These are phyloP conservation scores for Neurospora sp. DNA, from an alignment of 495 filamentous ascomycete genomes.

Conservation along the genomic window DNA sequence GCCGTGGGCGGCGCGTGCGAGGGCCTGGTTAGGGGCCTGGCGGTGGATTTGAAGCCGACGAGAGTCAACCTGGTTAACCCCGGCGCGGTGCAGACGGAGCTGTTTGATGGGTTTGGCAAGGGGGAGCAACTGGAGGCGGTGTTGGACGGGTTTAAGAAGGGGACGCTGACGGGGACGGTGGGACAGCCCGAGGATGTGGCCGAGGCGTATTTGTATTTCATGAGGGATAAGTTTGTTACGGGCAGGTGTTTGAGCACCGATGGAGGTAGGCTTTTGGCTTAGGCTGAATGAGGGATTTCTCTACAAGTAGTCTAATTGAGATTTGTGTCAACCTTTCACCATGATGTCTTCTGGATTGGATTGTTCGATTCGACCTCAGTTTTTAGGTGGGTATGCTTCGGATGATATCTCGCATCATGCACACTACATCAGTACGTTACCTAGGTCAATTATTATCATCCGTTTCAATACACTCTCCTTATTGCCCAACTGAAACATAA, in stretches of 20 bases:
- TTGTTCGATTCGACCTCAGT: no score
- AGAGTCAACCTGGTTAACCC: conserved; percentile 28
- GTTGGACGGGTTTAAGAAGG: conserved; percentile 16
- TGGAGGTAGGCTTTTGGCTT: conserved; percentile 5
- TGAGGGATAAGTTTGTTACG: conserved; percentile 38
- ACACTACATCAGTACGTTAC: no score
- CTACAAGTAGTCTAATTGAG: no score
- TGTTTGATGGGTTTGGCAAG: conserved; percentile 21
- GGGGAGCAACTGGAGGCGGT: conserved; percentile 14
- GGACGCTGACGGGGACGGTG: conserved; percentile 32
- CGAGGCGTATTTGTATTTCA: conserved; percentile 52
- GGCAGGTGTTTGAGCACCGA: conserved; percentile 6
- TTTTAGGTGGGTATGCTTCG: no score
- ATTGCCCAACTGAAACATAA: no score
- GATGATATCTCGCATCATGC: no score
- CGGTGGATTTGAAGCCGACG: conserved; percentile 7
- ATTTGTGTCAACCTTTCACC: no score
- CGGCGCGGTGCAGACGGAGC: conserved; percentile 42
- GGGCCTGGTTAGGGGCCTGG: conserved; percentile 7
- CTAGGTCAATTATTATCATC: no score
- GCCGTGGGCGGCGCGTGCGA: neutral
- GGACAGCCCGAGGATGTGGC: conserved; percentile 47
- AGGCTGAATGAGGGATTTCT: no score
- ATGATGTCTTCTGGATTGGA: no score
- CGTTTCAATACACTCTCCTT: no score